phyloP scores from a whole-genome alignment of 768 basidiomycete species.

The Gyrodon lividus region DNA sequence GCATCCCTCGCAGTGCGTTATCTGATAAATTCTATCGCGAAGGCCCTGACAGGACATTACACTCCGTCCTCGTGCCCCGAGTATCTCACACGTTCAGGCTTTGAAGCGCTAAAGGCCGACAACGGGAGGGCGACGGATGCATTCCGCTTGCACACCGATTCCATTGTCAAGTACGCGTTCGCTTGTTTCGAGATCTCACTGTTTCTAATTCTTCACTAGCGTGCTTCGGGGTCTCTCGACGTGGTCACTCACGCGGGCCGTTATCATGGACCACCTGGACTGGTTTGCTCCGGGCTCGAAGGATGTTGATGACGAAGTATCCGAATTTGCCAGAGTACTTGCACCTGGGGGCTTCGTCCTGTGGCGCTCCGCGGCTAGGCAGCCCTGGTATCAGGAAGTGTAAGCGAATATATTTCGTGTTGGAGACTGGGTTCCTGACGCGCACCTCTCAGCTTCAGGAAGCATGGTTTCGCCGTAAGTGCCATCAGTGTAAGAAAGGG shows the following conservation, averaged over 20 bases:
- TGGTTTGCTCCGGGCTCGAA: slow-evolving; percentile 51
- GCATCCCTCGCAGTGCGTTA: background rate
- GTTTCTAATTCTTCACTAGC: slow-evolving; percentile 21
- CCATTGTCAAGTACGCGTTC: slow-evolving; percentile 56
- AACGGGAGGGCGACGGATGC: slow-evolving; percentile 45
- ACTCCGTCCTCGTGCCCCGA: slow-evolving; percentile 57
- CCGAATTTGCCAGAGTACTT: slow-evolving; percentile 55
- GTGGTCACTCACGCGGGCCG: slow-evolving; percentile 57
- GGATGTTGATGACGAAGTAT: slow-evolving; percentile 52
- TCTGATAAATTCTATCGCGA: background rate
- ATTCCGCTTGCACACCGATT: slow-evolving; percentile 72
- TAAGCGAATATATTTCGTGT: slow-evolving; percentile 18
- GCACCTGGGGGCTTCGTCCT: slow-evolving; percentile 58
- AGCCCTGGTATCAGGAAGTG: slow-evolving; percentile 65
- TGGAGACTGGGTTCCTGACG: background rate
- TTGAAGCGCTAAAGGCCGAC: slow-evolving; percentile 51
- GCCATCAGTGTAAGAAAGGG: slow-evolving; percentile 54
- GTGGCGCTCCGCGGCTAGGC: slow-evolving; percentile 62
- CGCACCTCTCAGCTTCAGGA: slow-evolving; percentile 40
- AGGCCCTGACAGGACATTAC: slow-evolving; percentile 53
- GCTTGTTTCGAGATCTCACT: background rate
- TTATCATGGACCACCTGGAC: slow-evolving; percentile 74
- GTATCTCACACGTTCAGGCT: slow-evolving; percentile 64
- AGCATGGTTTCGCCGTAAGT: slow-evolving; percentile 52
- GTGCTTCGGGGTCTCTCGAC: slow-evolving; percentile 44